These are phyloP conservation scores for Fusarium verrucosum DNA, from an alignment of 2,329 filamentous ascomycete genomes.

Conservation along the genomic window DNA sequence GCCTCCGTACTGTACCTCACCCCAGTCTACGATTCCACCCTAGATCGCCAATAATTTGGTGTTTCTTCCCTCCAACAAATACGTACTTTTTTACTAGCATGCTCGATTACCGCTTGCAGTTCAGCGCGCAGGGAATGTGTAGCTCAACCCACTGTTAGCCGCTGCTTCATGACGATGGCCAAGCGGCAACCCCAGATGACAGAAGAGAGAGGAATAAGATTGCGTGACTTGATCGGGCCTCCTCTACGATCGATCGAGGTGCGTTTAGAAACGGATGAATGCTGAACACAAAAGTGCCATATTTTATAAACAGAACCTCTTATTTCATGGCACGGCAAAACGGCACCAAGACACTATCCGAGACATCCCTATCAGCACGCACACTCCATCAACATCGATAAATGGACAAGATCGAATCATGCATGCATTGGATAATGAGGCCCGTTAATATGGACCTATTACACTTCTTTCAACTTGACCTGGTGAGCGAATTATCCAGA, in stretches of 20 bases:
- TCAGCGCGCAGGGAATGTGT: background rate
- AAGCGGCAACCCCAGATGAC: slow-evolving; percentile 14
- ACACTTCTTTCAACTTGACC: background rate
- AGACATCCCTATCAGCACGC: slow-evolving; percentile 14
- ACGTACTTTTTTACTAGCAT: slow-evolving; percentile 2
- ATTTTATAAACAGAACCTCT: background rate
- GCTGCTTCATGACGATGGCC: slow-evolving; percentile 38
- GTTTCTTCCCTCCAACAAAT: slow-evolving; percentile 1
- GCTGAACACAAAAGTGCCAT: slow-evolving; percentile 15
- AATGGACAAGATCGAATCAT: slow-evolving; percentile 2
- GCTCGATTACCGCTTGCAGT: slow-evolving; percentile 27
- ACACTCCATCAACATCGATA: background rate
- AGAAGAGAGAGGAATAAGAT: background rate
- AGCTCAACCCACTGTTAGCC: slow-evolving; percentile 30
- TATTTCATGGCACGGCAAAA: background rate
- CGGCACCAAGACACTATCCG: slow-evolving; percentile 11
- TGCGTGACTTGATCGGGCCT: slow-evolving; percentile 15
- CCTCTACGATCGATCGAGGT: slow-evolving; percentile 19
- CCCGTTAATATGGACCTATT: slow-evolving; percentile 9
- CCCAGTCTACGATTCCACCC: slow-evolving; percentile 3
- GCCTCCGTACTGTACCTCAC: slow-evolving; percentile 13
- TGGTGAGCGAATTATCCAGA: background rate
- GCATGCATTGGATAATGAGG: background rate
- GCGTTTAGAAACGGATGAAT: slow-evolving; percentile 3
- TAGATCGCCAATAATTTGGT: slow-evolving; percentile 6